Conservation (phyloP, 441 rosid species). For the Eutrema salsugineum region DNA sequence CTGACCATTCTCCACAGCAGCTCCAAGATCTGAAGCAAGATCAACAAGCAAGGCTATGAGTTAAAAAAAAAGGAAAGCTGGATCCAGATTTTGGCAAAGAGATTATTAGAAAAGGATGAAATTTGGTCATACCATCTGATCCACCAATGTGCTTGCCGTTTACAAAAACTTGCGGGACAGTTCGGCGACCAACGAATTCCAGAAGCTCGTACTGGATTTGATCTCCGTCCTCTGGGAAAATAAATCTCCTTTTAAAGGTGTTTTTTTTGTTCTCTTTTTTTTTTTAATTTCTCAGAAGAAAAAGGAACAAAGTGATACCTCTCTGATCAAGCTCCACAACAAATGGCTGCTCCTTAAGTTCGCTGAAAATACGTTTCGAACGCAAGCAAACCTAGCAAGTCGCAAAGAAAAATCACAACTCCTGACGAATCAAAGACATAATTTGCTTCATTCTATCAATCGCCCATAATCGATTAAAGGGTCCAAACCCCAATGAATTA, state of each 20-base stretch:
- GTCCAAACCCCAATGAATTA: no score
- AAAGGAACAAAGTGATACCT: slow-evolving; percentile 37
- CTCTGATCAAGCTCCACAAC: slow-evolving; percentile 87
- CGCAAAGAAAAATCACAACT: neutral
- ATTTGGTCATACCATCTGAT: slow-evolving; percentile 53
- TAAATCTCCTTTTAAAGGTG: neutral
- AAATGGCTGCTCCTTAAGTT: slow-evolving; percentile 60
- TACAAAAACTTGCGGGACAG: slow-evolving; percentile 87
- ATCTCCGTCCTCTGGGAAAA: slow-evolving; percentile 58
- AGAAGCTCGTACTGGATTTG: slow-evolving; percentile 70
- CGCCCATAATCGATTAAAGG: neutral
- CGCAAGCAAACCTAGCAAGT: slow-evolving; percentile 56
- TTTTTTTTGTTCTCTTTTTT: no score
- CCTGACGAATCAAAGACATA: neutral
- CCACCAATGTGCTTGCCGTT: slow-evolving; percentile 88
- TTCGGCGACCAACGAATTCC: slow-evolving; percentile 69
- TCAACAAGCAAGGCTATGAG: neutral
- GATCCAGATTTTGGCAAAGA: neutral
- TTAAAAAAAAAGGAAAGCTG: neutral
- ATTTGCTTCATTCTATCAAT: neutral
- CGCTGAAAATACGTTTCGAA: slow-evolving; percentile 62
- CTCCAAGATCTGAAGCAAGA: slow-evolving; percentile 52
- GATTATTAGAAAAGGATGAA: neutral
- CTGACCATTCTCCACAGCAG: slow-evolving; percentile 46
- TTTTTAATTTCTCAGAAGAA: no score